These are phyloP conservation scores for Achaetomium macrosporum DNA, from an alignment of 2,329 filamentous ascomycete genomes.

Conservation along the genomic window DNA sequence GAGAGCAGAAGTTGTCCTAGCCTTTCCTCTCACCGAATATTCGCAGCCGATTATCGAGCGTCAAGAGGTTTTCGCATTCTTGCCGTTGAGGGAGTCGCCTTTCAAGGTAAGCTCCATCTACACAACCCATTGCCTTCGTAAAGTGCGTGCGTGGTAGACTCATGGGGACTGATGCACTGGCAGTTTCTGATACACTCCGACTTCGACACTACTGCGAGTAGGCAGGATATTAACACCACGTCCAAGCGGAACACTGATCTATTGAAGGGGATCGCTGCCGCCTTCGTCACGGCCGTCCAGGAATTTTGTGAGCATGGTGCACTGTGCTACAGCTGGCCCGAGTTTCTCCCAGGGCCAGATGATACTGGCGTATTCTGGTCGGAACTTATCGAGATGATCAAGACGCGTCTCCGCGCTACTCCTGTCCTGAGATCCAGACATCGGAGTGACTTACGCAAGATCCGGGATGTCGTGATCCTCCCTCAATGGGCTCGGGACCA, in stretches of 20 bases:
- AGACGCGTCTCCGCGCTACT: background rate
- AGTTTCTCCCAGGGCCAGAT: conserved; percentile 1
- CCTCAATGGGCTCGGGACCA: background rate
- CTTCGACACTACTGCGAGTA: background rate
- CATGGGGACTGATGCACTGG: background rate
- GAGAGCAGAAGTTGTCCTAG: background rate
- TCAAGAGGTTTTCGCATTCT: background rate
- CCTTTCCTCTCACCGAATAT: background rate
- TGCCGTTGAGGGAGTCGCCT: background rate
- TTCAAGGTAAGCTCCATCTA: background rate
- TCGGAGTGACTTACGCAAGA: background rate
- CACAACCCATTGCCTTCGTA: background rate
- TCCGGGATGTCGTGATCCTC: background rate
- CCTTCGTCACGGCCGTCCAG: background rate
- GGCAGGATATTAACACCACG: background rate
- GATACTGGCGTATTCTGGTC: background rate
- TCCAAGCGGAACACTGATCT: background rate
- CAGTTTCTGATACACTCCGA: conserved; percentile 1
- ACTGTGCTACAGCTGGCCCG: background rate
- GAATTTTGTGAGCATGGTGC: background rate
- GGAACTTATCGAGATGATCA: background rate
- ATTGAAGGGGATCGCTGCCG: background rate
- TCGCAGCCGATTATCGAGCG: background rate
- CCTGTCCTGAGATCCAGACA: background rate
- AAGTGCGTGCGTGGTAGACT: background rate